These are phyloP conservation scores for Solanum clarkiae DNA, from an alignment of 257 asterid genomes.

Conservation along the genomic window DNA sequence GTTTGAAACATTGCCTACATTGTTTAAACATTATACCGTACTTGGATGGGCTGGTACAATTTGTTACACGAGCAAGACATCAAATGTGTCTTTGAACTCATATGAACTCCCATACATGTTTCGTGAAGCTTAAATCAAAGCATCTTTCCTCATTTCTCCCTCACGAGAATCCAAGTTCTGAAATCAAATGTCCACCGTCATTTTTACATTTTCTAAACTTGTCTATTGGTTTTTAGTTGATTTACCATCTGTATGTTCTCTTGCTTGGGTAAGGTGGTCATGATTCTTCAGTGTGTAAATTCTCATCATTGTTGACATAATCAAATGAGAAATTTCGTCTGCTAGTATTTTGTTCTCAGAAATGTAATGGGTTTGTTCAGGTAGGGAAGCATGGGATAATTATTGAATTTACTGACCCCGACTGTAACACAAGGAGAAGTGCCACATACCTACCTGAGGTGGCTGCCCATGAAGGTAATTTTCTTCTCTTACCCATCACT, in stretches of 20 bases:
- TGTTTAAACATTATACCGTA: neutral
- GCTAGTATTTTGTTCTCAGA: neutral
- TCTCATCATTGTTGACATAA: neutral
- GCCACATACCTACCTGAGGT: conserved; percentile 99
- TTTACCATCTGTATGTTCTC: neutral
- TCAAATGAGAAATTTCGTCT: neutral
- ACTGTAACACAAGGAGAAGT: conserved; percentile 46
- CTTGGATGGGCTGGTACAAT: neutral
- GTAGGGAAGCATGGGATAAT: conserved; percentile 92
- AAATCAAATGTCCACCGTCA: neutral
- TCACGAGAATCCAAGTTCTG: neutral
- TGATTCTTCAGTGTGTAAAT: neutral
- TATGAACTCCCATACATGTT: neutral
- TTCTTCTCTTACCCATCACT: neutral
- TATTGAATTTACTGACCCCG: conserved; percentile 86
- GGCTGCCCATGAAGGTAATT: conserved; percentile 92
- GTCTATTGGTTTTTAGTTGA: conserved; percentile 1
- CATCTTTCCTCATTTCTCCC: neutral
- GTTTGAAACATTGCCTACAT: neutral
- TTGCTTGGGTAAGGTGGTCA: neutral
- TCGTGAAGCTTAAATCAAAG: neutral
- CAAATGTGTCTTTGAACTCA: neutral
- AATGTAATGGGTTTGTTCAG: conserved; percentile 22
- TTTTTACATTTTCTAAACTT: neutral
- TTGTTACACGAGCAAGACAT: neutral